These are phyloP conservation scores for Spiraea crenata DNA, from an alignment of 331 rosid species.

Conservation along the genomic window DNA sequence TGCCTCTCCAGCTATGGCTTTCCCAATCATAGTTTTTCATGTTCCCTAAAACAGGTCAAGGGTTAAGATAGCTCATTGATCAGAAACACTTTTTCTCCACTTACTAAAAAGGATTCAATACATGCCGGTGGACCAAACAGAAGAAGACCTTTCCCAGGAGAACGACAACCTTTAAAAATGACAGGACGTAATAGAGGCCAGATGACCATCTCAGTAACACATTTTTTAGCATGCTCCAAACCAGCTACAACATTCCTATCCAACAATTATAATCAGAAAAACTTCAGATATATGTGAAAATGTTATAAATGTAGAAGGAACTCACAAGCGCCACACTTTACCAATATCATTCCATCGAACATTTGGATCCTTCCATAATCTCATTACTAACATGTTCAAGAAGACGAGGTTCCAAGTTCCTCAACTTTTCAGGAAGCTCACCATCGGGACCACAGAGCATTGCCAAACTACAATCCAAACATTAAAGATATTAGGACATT, in stretches of 20 bases:
- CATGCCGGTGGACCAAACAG: no score
- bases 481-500: slow-evolving; percentile 24
- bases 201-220: no score
- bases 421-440: slow-evolving; percentile 95
- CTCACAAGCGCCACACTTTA: slow-evolving; percentile 30
- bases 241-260: slow-evolving; percentile 55
- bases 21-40: slow-evolving; percentile 96
- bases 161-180: no score
- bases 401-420: slow-evolving; percentile 95
- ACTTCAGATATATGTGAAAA: slow-evolving; percentile 19
- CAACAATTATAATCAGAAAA: slow-evolving; percentile 14
- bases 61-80: slow-evolving; percentile 20
- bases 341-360: slow-evolving; percentile 97
- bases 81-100: slow-evolving; percentile 14
- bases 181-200: no score
- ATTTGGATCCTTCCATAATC: slow-evolving; percentile 94
- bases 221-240: slow-evolving; percentile 49
- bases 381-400: slow-evolving; percentile 94
- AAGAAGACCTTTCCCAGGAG: no score
- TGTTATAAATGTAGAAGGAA: slow-evolving; percentile 19
- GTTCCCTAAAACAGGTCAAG: slow-evolving; percentile 64
- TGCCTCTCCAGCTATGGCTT: slow-evolving; percentile 98
- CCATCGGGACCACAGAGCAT: slow-evolving; percentile 91
- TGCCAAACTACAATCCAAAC: slow-evolving; percentile 62
- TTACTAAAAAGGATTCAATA: slow-evolving; percentile 17